Evolutionary conservation across 495 filamentous ascomycete genomes (phyloP).

Genomic region (Trichoderma erinaceum): DNA sequence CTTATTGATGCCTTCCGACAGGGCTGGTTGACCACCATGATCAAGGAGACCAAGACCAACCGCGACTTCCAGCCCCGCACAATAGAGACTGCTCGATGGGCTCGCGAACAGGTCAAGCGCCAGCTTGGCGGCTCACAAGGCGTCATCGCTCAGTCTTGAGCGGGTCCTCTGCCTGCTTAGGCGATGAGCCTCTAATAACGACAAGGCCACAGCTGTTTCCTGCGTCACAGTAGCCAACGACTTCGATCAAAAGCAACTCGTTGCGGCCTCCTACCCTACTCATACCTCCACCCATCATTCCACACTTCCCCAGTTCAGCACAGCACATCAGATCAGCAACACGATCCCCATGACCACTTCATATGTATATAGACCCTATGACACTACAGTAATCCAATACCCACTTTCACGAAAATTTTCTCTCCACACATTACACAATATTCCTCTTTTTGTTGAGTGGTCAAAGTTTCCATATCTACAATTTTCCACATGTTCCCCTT

Average conservation of each 20-base stretch:
- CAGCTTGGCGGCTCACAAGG: constrained; percentile 56
- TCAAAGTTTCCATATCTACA: constrained; percentile 2
- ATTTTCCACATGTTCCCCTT: background rate
- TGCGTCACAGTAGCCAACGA: background rate
- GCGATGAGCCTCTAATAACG: background rate
- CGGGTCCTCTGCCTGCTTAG: background rate
- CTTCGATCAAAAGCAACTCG: background rate
- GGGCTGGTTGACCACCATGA: constrained; percentile 82
- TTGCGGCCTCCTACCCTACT: background rate
- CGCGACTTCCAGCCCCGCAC: constrained; percentile 76
- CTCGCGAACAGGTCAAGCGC: constrained; percentile 92
- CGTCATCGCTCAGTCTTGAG: constrained; percentile 44
- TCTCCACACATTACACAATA: constrained; percentile 9
- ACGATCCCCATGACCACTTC: constrained; percentile 14
- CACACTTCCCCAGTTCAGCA: background rate
- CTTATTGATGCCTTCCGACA: constrained; percentile 74
- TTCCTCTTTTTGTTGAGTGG: constrained; percentile 4
- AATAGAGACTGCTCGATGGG: constrained; percentile 92
- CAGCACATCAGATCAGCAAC: background rate
- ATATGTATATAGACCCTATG: constrained; percentile 14
- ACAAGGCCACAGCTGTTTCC: background rate
- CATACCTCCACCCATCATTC: background rate
- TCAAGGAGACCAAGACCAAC: constrained; percentile 80
- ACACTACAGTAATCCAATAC: constrained; percentile 14
- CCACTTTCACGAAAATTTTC: constrained; percentile 1